These are phyloP conservation scores for Annona cherimola DNA, from an alignment of 164 flowering plant species.

Conservation along the genomic window DNA sequence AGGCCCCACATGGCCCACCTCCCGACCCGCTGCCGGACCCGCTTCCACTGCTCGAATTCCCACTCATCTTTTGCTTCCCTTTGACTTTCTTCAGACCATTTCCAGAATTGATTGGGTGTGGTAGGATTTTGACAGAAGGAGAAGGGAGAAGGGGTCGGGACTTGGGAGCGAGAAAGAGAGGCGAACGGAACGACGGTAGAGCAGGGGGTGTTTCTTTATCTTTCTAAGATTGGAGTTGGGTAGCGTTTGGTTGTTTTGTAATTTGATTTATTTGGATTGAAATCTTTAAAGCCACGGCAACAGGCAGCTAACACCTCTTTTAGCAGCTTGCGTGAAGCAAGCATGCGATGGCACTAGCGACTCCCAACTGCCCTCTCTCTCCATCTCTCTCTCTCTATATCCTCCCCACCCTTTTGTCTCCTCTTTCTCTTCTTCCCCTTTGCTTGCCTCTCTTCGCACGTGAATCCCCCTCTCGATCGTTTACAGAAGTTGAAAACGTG, in stretches of 20 bases:
- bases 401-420: neutral
- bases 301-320: slow-evolving; percentile 36
- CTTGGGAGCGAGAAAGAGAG: neutral
- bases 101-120: neutral
- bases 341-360: slow-evolving; percentile 48
- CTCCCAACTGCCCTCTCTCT: slow-evolving; percentile 20
- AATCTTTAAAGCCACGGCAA: slow-evolving; percentile 72
- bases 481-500: slow-evolving; percentile 33
- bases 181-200: neutral
- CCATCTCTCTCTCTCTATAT: slow-evolving; percentile 7
- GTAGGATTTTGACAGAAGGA: neutral
- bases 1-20: slow-evolving; percentile 92
- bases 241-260: slow-evolving; percentile 2
- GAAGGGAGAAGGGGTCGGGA: neutral
- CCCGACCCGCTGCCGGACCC: slow-evolving; percentile 37
- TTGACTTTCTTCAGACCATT: neutral
- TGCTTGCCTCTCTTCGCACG: neutral
- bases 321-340: slow-evolving; percentile 99
- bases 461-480: neutral
- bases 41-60: slow-evolving; percentile 26
- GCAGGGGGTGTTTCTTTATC: neutral
- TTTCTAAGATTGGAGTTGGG: slow-evolving; percentile 1
- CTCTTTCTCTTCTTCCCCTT: neutral
- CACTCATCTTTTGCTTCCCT: slow-evolving; percentile 29
- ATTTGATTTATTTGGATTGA: slow-evolving; percentile 13